Evolutionary conservation across 495 filamentous ascomycete species (phyloP), one percentile per base, ranked within the genome.

Genomic region (Bombardia bombarda): DNA sequence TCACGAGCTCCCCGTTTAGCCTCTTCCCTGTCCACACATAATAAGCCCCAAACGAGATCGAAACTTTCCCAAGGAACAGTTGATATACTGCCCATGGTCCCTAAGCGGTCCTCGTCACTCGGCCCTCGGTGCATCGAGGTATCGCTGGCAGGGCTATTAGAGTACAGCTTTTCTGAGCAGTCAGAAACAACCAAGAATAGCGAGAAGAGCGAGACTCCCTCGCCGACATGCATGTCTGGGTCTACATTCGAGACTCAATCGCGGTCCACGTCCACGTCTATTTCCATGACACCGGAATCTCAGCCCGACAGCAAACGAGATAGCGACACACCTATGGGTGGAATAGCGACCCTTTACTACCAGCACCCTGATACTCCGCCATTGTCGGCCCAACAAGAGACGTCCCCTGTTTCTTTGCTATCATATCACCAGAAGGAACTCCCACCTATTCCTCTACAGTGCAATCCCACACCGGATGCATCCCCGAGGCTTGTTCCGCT

Each of bases 401-500:
- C 42, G 17, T 24, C 40, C 1, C 43, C 37, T 22, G 18, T 7
- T 9, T 41, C 40, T 4, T 9, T 38, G 16, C 31, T 31, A 14
- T 5, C 34, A 14, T 25, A 32, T 17, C 25, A 41, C 34, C 32
- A 46, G 10, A 42, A 25, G 33, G 22, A 19, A 7, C 24, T 46
- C 32, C 32, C 28, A 12, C 16, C 8, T 8, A 7, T 38, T 13
- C 35, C 30, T 6, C 32, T 37, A 32, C 25, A 39, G 10, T 16
- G 23, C 4, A 48, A 46, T 20, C 50, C 40, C 7, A 51, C 51
- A 12, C 55, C 51, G 1, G 40, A 46, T 0, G 24, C 47, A 4
- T 58, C 50, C 3, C 56, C 58, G 0, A 44, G 54, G 14, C 46
- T 62, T 14, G 19, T 46, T 7, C 57, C 57, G 1, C 30, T 52